Conservation (phyloP, 495 filamentous ascomycete species). For the Cenococcum geophilum region DNA sequence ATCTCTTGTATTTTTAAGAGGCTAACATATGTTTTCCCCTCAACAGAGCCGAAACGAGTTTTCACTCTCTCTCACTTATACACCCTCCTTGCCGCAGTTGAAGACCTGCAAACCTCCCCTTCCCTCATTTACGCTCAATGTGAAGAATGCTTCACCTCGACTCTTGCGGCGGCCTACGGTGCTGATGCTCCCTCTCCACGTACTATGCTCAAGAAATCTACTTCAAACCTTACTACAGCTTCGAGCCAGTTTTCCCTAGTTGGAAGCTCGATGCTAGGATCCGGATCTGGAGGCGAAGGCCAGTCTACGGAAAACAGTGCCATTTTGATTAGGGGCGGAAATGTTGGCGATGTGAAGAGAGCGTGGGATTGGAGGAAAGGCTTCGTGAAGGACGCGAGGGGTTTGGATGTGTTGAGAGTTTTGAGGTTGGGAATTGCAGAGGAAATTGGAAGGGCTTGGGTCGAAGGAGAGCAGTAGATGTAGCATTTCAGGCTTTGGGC, state of each 20-base stretch:
- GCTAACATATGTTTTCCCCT: background rate
- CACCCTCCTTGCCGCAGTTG: constrained; percentile 67
- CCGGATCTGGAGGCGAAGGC: constrained; percentile 47
- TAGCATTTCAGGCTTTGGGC: background rate
- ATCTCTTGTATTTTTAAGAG: background rate
- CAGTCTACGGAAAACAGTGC: constrained; percentile 48
- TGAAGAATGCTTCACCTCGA: constrained; percentile 47
- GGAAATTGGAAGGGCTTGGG: constrained; percentile 60
- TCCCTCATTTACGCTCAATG: constrained; percentile 45
- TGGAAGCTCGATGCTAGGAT: constrained; percentile 65
- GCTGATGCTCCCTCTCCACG: constrained; percentile 50
- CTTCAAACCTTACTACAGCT: constrained; percentile 46
- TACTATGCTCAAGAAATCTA: constrained; percentile 61
- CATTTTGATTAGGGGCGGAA: constrained; percentile 46
- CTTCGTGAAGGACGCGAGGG: constrained; percentile 51
- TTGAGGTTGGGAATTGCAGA: constrained; percentile 68
- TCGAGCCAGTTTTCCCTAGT: constrained; percentile 60
- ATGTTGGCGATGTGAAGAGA: constrained; percentile 46
- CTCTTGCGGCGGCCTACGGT: constrained; percentile 52
- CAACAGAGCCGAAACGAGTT: constrained; percentile 42
- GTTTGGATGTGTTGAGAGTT: constrained; percentile 61
- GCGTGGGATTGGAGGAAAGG: constrained; percentile 84
- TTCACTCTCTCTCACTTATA: constrained; percentile 63
- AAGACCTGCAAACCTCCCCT: constrained; percentile 74
- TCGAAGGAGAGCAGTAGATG: constrained; percentile 47